Conservation (phyloP, 1,139 yeast species). For the Geotrichum cucujoidarum region DNA sequence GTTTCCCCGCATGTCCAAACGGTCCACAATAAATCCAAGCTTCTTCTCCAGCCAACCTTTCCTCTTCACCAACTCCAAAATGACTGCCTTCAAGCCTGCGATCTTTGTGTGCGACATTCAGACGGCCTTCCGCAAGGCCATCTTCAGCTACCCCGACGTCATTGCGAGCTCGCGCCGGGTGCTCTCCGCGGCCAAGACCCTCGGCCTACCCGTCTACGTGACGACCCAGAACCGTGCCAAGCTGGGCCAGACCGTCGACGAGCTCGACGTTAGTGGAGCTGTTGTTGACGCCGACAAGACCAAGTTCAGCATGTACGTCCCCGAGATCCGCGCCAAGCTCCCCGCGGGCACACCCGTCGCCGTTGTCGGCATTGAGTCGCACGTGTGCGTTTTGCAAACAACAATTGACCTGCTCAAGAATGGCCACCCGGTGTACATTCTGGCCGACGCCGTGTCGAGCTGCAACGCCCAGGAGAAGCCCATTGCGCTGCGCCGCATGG, state of each 20-base stretch:
- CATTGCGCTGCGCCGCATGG: conserved; percentile 28
- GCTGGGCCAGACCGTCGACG: conserved; percentile 30
- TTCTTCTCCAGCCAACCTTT: too few relatives aligned
- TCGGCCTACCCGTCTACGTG: conserved; percentile 28
- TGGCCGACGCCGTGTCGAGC: conserved; percentile 30
- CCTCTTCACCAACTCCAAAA: neutral
- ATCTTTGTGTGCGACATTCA: conserved; percentile 31
- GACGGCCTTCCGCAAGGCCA: conserved; percentile 26
- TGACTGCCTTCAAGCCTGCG: conserved; percentile 25
- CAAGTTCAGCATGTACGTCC: conserved; percentile 29
- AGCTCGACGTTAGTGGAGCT: conserved; percentile 25
- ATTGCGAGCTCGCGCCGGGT: conserved; percentile 24
- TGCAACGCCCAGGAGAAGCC: conserved; percentile 28
- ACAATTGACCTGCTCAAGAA: conserved; percentile 26
- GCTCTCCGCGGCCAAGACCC: conserved; percentile 26
- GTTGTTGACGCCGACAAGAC: conserved; percentile 29
- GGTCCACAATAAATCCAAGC: too few relatives aligned
- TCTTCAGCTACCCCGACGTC: conserved; percentile 26
- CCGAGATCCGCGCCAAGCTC: conserved; percentile 24
- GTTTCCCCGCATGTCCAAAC: neutral
- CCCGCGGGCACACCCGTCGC: conserved; percentile 26
- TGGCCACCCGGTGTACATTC: conserved; percentile 30
- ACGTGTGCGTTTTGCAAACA: conserved; percentile 32
- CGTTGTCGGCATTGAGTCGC: conserved; percentile 31
- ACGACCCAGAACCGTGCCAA: conserved; percentile 30